Evolutionary conservation across 257 asterid species (phyloP), one percentile per base, ranked within the genome.

Genomic region (Solanum habrochaites): DNA sequence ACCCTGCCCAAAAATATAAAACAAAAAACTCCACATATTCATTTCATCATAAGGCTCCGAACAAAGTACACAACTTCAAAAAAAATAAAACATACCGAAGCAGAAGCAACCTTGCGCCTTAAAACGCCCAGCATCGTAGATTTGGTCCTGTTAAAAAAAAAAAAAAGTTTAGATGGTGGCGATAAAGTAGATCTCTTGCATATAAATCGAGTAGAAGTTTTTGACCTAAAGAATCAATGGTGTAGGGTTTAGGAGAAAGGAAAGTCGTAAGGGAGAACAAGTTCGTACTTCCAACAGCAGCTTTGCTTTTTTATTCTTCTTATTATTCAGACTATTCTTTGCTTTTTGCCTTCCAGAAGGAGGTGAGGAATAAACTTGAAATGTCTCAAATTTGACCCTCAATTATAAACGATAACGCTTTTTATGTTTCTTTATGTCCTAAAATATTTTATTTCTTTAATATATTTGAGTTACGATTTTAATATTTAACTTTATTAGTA

Each of bases 21-120:
- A 15, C 75, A 86, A 7, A 62, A 14, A 31, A 7, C 16, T 81
- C 7, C 2, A 6, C 5, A 6, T 81, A 29, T 29, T 1, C 39
- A 88, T 21, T 40, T 39, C 16, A 71, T 20, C 82, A 8, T 32
- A 70, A 32, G 9, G 72, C 25, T 74, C 64, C 77, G 6, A n/a
- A 64, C 20, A 15, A 29, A 75, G 16, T 78, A 21, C 23, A 27
- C 11, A 73, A 21, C 15, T 72, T 56, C 0, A 71, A 31, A 7
- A 15, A 21, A 47, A 70, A 32, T 7, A 29, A 62, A 0, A 6
- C 62, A 14, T 87, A 95, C 98, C 93, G 90, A 74, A 85, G 94
- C 93, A 89, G 93, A 92, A 85, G 95, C 91, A 82, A 95, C 95
- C 88, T 92, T 95, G 82, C 98, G 98, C 95, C 99, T 92, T 89